phyloP scores from a whole-genome alignment of 768 basidiomycete genomes.

The Fistulinella prunicolor region DNA sequence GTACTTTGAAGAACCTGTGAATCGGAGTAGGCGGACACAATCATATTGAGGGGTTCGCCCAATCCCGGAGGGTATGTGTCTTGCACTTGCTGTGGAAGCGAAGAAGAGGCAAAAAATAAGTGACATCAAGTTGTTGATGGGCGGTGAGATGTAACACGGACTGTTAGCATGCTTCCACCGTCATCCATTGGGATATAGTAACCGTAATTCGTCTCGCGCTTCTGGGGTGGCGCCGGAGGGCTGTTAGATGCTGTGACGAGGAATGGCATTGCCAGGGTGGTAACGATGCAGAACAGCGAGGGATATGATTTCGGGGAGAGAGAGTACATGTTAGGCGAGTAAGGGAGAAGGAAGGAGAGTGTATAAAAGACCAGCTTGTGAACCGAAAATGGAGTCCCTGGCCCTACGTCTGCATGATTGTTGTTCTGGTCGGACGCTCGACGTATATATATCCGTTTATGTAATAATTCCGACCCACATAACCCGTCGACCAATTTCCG shows the following conservation, averaged over 20 bases:
- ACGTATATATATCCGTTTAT: slow-evolving; percentile 1
- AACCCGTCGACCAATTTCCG: too few species aligned
- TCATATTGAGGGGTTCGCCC: slow-evolving; percentile 84
- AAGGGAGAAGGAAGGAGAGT: background rate
- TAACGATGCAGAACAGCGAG: background rate
- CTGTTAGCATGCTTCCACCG: slow-evolving; percentile 73
- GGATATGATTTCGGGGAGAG: background rate
- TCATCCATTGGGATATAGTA: slow-evolving; percentile 54
- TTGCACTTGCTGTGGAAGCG: slow-evolving; percentile 43
- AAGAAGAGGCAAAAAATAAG: background rate
- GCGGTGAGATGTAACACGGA: slow-evolving; percentile 35
- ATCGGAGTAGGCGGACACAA: slow-evolving; percentile 78
- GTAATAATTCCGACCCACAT: slow-evolving; percentile 1
- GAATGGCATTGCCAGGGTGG: slow-evolving; percentile 5
- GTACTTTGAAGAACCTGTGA: slow-evolving; percentile 59
- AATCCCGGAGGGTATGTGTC: slow-evolving; percentile 66
- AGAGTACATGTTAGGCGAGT: slow-evolving; percentile 2
- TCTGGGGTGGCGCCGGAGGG: slow-evolving; percentile 12
- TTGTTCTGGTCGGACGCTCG: background rate
- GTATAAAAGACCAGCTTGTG: background rate
- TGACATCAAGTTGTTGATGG: background rate
- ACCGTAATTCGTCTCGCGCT: slow-evolving; percentile 37
- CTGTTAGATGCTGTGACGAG: slow-evolving; percentile 11
- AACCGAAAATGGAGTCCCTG: background rate
- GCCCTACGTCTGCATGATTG: background rate